phyloP scores from a whole-genome alignment of 495 filamentous ascomycete genomes.

The Amniculicola lignicola region DNA sequence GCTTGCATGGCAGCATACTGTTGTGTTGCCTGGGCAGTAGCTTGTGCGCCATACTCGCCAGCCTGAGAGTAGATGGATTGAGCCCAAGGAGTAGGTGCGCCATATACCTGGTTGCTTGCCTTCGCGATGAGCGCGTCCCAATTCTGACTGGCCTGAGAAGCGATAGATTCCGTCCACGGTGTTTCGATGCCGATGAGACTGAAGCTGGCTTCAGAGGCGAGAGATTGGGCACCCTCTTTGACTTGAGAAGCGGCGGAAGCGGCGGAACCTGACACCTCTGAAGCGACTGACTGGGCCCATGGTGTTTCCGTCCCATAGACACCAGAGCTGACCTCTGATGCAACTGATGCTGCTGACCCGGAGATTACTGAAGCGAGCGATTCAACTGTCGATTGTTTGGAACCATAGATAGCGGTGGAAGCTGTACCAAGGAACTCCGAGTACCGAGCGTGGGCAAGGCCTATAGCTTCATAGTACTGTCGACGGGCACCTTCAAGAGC shows the following conservation, averaged over 20 bases:
- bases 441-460: constrained; percentile 73
- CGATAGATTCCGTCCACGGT: constrained; percentile 46
- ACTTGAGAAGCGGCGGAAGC: constrained; percentile 10
- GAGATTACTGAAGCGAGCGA: constrained; percentile 44
- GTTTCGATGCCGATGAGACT: constrained; percentile 48
- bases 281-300: constrained; percentile 39
- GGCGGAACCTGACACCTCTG: constrained; percentile 14
- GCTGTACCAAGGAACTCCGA: constrained; percentile 68
- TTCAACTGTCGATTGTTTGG: constrained; percentile 46
- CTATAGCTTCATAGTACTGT: constrained; percentile 74
- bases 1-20: constrained; percentile 69
- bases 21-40: constrained; percentile 49
- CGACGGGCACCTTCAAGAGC: constrained; percentile 60
- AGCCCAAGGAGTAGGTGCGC: constrained; percentile 65
- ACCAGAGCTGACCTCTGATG: constrained; percentile 39
- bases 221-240: constrained; percentile 30
- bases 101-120: constrained; percentile 69
- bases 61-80: constrained; percentile 45
- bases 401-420: constrained; percentile 52
- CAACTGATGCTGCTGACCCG: constrained; percentile 34
- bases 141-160: constrained; percentile 54
- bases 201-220: constrained; percentile 42
- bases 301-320: constrained; percentile 47
- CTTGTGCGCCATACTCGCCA: constrained; percentile 47
- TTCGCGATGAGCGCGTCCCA: constrained; percentile 68